Evolutionary conservation across 2,329 filamentous ascomycete species (phyloP).

Genomic region (Pseudocercospora fuligena): DNA sequence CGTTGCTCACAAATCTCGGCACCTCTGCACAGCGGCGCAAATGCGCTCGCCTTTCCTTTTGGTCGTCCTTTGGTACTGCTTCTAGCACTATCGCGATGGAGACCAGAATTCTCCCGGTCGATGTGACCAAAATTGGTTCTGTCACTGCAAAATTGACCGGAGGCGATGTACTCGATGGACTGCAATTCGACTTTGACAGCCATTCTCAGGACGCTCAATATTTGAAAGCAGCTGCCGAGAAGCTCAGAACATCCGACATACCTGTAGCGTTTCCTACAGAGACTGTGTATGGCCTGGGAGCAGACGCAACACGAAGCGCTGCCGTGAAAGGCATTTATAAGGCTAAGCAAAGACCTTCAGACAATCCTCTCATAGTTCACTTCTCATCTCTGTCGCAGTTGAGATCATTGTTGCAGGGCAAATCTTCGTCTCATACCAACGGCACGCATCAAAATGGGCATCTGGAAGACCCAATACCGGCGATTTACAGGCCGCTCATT

Average conservation of each 20-base stretch:
- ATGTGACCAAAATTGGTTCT: conserved; percentile 46
- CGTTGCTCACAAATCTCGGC: too few species aligned
- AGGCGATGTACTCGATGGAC: conserved; percentile 43
- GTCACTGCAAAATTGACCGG: conserved; percentile 38
- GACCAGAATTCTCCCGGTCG: conserved; percentile 48
- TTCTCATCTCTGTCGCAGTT: conserved; percentile 81
- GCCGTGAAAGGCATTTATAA: conserved; percentile 91
- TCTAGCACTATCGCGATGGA: conserved; percentile 29
- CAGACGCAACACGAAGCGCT: conserved; percentile 83
- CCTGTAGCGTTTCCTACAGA: conserved; percentile 97
- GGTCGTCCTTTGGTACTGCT: background rate
- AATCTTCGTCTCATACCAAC: conserved; percentile 6
- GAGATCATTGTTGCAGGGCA: conserved; percentile 61
- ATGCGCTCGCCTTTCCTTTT: background rate
- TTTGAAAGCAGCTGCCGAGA: conserved; percentile 68
- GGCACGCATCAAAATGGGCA: conserved; percentile 15
- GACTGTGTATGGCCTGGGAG: conserved; percentile 96
- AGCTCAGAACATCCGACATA: conserved; percentile 67
- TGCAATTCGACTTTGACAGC: conserved; percentile 37
- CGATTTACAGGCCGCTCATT: conserved; percentile 79
- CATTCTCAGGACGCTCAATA: conserved; percentile 53
- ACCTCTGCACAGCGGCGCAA: too few species aligned
- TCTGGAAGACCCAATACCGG: conserved; percentile 62
- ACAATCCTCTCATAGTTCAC: conserved; percentile 96
- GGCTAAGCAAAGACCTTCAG: conserved; percentile 86